A percentile compares a stretch with the other conserved stretches of the same genome.
Evolutionary conservation across 371 early-diverging fungal species (phyloP).

Genomic region (Apophysomyces trapeziformis): DNA sequence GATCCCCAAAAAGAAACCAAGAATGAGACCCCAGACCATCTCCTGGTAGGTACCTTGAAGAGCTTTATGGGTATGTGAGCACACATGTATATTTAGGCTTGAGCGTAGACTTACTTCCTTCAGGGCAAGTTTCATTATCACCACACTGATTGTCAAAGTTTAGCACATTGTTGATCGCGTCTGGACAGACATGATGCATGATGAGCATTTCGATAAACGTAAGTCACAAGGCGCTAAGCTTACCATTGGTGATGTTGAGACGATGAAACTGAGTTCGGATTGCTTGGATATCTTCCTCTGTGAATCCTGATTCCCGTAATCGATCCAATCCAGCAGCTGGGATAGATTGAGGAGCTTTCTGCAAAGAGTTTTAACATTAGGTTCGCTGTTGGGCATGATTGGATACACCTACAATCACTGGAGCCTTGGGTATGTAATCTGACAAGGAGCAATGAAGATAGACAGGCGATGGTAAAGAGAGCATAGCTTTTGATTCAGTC

Average conservation of each 20-base stretch:
- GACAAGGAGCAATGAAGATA: constrained; percentile 54
- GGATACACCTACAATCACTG: neutral
- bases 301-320: constrained; percentile 71
- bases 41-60: constrained; percentile 65
- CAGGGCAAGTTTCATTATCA: constrained; percentile 66
- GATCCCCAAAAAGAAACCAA: constrained; percentile 73
- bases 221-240: neutral
- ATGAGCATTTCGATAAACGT: neutral
- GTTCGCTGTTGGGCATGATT: neutral
- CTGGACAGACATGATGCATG: constrained; percentile 5
- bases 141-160: constrained; percentile 76
- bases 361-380: neutral
- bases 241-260: constrained; percentile 28
- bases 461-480: constrained; percentile 39
- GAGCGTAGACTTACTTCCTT: constrained; percentile 48
- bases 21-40: constrained; percentile 66
- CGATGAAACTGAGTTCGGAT: constrained; percentile 71
- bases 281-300: constrained; percentile 68
- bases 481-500: constrained; percentile 33
- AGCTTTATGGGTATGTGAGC: constrained; percentile 22
- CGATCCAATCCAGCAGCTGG: constrained; percentile 71
- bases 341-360: constrained; percentile 34
- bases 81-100: neutral
- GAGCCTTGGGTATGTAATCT: constrained; percentile 37
- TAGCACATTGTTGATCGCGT: constrained; percentile 45